Conservation (phyloP, 31 red algal genomes). For the Odonthalia washingtoniensis region DNA sequence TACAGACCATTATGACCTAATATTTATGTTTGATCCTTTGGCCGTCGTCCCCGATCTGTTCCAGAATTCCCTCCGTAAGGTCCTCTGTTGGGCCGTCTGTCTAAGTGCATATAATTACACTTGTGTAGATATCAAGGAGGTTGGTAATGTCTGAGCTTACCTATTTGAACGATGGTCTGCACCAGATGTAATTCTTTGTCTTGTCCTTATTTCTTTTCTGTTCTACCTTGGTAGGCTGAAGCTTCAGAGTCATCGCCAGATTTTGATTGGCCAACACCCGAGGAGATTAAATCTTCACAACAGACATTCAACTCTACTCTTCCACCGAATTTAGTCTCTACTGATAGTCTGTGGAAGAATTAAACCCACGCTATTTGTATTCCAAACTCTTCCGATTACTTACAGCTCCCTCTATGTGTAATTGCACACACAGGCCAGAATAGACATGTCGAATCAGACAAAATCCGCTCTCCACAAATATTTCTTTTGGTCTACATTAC, state of each 20-base stretch:
- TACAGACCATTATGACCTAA: too few relatives aligned
- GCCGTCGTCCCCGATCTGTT: conserved; percentile 12
- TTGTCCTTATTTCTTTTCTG: not conserved
- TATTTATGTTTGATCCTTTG: conserved; percentile 19
- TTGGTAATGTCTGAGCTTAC: conserved; percentile 24
- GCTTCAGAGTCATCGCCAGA: not conserved
- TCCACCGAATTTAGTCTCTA: not conserved
- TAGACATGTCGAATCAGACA: conserved; percentile 4
- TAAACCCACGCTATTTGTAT: not conserved
- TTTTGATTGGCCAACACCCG: not conserved
- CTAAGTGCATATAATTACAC: conserved; percentile 10
- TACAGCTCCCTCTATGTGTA: conserved; percentile 27
- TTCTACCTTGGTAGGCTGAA: too few relatives aligned
- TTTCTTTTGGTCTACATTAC: not conserved
- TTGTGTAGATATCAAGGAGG: conserved; percentile 8
- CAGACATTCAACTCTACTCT: not conserved
- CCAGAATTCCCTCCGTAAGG: not conserved
- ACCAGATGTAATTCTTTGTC: not conserved
- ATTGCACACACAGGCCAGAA: conserved; percentile 27
- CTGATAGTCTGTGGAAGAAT: conserved; percentile 2
- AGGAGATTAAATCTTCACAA: not conserved
- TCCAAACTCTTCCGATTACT: not conserved
- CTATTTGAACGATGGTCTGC: not conserved
- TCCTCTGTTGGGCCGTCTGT: conserved; percentile 16
- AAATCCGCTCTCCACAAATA: not conserved